Base-by-base conservation (phyloP, 495 filamentous ascomycete species). In the Xylaria telfairii region DNA sequence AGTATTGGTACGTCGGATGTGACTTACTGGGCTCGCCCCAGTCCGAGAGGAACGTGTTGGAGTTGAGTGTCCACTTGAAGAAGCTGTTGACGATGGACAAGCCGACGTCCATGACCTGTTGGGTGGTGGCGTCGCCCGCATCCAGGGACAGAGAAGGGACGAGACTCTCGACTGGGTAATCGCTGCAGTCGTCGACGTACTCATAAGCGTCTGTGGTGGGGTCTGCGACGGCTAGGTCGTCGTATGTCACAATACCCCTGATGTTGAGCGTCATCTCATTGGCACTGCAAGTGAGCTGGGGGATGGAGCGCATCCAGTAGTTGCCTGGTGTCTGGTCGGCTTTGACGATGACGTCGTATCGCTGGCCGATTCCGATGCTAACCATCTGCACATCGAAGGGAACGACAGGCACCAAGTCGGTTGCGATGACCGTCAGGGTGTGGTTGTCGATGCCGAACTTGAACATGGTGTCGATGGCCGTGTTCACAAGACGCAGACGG, bases 261-360 rank as follows among this genome's bases (percentile, higher is more conserved):
- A 88, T 90, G 67, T 89, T 83, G 30, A 83, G 80, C 2, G 73
- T 71, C 39, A 76, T 84, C 28, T 74, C 75, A 34, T 85, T 86
- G 9, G 77, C 72, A 32, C 83, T 78, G 69, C 81, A 81, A 42
- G 86, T 88, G 9, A 77, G 75, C 74, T 88, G 86, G 0, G 87
- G 85, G 28, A 87, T 84, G 13, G 88, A 83, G 26, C 90, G 85
- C 49, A 92, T 83, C 90, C 90, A 92, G 75, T 89, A 92, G 68
- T 84, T 83, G 19, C 77, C 81, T 37, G 77, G 71, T 65, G 54
- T 47, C 72, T 87, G 81, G 68, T 89, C 81, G 13, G 90, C 90
- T 44, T 81, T 83, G 30, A 92, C 83, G 51, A 93, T 82, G 17
- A 92, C 76, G 69, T 92, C 87, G 77, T 91, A 91, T 44, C 91